A percentile compares a stretch with the other conserved stretches of the same genome.
phyloP scores from a whole-genome alignment of 768 basidiomycete genomes.

The Trametes coccinea region DNA sequence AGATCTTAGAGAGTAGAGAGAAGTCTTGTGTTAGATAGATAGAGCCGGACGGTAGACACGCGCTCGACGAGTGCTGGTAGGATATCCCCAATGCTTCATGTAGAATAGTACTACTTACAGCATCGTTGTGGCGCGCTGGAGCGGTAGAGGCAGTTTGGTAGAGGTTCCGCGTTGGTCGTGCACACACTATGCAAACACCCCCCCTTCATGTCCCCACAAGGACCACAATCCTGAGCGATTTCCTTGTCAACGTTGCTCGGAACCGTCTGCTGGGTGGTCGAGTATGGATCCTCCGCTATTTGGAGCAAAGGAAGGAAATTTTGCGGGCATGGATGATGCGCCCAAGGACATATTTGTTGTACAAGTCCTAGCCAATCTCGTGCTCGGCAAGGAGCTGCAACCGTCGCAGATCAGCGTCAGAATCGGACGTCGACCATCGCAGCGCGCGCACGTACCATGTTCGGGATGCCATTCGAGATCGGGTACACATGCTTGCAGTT shows the following conservation, averaged over 20 bases:
- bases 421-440: neutral
- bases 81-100: conserved; percentile 11
- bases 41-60: conserved; percentile 13
- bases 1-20: conserved; percentile 19
- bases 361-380: conserved; percentile 62
- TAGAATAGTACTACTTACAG: conserved; percentile 17
- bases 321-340: no score
- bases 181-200: neutral
- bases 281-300: no score
- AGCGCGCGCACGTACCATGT: conserved; percentile 69
- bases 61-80: conserved; percentile 14
- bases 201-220: neutral
- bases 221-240: no score
- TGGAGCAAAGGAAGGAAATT: no score
- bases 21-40: conserved; percentile 3
- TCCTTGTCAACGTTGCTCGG: no score
- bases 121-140: neutral
- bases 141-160: neutral
- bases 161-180: conserved; percentile 9
- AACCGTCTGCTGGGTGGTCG: no score
- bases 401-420: no score
- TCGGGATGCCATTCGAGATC: conserved; percentile 93
- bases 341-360: no score
- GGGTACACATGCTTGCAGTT: conserved; percentile 89
- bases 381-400: conserved; percentile 86